Conservation (phyloP, 768 basidiomycete species). For the Epithele typhae region DNA sequence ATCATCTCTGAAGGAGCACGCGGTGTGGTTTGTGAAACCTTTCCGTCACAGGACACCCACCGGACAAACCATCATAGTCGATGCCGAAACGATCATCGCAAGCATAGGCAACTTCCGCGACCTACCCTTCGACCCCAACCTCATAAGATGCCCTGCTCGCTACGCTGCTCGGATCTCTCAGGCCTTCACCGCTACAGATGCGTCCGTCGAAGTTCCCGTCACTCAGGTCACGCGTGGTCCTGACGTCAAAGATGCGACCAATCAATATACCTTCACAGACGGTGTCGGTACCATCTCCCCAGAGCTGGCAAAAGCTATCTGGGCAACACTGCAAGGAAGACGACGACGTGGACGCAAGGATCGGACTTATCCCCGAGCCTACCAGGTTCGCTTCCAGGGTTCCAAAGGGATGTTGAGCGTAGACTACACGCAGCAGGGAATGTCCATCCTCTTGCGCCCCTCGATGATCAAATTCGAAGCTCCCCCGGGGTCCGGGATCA, state of each 20-base stretch:
- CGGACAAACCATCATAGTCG: neutral
- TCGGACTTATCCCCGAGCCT: slow-evolving; percentile 42
- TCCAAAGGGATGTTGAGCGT: slow-evolving; percentile 66
- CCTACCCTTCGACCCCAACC: slow-evolving; percentile 37
- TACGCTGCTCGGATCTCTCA: slow-evolving; percentile 71
- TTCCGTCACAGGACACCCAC: slow-evolving; percentile 34
- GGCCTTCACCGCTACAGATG: slow-evolving; percentile 72
- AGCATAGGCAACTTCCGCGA: slow-evolving; percentile 52
- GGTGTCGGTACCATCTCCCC: slow-evolving; percentile 64
- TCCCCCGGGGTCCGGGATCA: slow-evolving; percentile 33
- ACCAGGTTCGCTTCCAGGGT: slow-evolving; percentile 59
- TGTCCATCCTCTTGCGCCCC: slow-evolving; percentile 45
- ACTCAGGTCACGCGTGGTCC: slow-evolving; percentile 36
- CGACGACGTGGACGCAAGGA: slow-evolving; percentile 32
- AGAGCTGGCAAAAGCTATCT: slow-evolving; percentile 48
- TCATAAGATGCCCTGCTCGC: slow-evolving; percentile 62
- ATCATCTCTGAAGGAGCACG: slow-evolving; percentile 59
- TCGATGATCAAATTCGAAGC: slow-evolving; percentile 71
- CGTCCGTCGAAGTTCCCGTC: slow-evolving; percentile 40
- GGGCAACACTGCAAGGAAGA: slow-evolving; percentile 35
- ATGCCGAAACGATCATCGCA: slow-evolving; percentile 48
- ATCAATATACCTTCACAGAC: slow-evolving; percentile 56
- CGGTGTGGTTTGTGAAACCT: slow-evolving; percentile 60
- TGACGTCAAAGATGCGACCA: slow-evolving; percentile 40
- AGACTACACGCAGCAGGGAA: slow-evolving; percentile 47